phyloP scores from a whole-genome alignment of 257 asterid genomes.

The Penstemon davidsonii region DNA sequence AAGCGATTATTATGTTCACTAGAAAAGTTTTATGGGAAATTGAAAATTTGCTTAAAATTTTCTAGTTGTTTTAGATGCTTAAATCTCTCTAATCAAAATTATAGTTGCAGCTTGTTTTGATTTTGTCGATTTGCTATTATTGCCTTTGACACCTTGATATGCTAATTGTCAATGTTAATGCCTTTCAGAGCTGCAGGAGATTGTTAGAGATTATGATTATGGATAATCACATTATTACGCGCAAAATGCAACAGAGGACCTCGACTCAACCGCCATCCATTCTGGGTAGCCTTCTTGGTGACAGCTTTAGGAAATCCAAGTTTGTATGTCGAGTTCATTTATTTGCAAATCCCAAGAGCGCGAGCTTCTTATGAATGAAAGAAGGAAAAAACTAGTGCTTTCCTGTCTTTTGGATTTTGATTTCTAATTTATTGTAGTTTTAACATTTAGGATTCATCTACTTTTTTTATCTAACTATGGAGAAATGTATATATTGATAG shows the following conservation, averaged over 20 bases:
- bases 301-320: slow-evolving; percentile 44
- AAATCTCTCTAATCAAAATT: background rate
- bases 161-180: slow-evolving; percentile 27
- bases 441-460: too few relatives aligned
- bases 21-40: background rate
- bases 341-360: slow-evolving; percentile 79
- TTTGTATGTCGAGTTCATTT: slow-evolving; percentile 53
- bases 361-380: slow-evolving; percentile 40
- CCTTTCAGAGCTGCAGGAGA: slow-evolving; percentile 80
- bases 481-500: too few relatives aligned
- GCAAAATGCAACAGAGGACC: slow-evolving; percentile 55
- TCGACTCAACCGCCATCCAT: slow-evolving; percentile 62
- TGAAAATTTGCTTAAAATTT: background rate
- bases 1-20: background rate
- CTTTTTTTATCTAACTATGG: too few relatives aligned
- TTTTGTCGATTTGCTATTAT: background rate
- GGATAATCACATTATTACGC: slow-evolving; percentile 64
- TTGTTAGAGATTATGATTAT: slow-evolving; percentile 63
- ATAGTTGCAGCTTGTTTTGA: slow-evolving; percentile 14
- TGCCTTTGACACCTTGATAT: background rate
- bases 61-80: background rate
- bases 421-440: too few relatives aligned
- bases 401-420: too few relatives aligned
- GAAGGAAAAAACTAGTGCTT: too few relatives aligned
- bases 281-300: slow-evolving; percentile 53